A percentile compares a stretch with the other conserved stretches of the same genome.
Conservation (phyloP, 2,329 filamentous ascomycete genomes). For the Macroventuria anomochaeta region DNA sequence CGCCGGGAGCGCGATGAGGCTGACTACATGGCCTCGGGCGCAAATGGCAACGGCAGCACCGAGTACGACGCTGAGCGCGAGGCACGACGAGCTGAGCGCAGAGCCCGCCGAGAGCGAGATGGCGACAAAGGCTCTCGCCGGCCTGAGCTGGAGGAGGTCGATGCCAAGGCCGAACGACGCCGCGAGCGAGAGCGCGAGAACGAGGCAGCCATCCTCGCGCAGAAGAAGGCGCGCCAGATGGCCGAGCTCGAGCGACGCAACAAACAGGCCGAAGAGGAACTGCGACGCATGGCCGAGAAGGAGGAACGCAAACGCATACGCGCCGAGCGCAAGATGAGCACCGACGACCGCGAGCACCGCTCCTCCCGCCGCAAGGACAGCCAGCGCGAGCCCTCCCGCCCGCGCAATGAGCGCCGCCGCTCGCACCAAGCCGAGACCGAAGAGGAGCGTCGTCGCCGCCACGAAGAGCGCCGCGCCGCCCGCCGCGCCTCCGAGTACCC, state of each 20-base stretch:
- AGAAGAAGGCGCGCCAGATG: slow-evolving; percentile 48
- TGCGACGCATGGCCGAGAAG: slow-evolving; percentile 50
- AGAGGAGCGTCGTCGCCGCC: slow-evolving; percentile 50
- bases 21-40: slow-evolving; percentile 36
- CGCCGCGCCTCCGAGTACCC: slow-evolving; percentile 47
- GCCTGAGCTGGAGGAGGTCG: slow-evolving; percentile 44
- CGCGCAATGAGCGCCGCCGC: slow-evolving; percentile 43
- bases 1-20: slow-evolving; percentile 38
- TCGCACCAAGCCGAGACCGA: slow-evolving; percentile 48
- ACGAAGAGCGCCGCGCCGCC: slow-evolving; percentile 51
- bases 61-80: slow-evolving; percentile 47
- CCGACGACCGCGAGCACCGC: slow-evolving; percentile 44
- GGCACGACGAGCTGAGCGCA: slow-evolving; percentile 46
- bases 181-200: slow-evolving; percentile 48
- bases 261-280: slow-evolving; percentile 47
- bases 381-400: slow-evolving; percentile 38
- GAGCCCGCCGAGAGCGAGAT: slow-evolving; percentile 36
- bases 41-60: slow-evolving; percentile 36
- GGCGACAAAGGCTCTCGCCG: slow-evolving; percentile 47
- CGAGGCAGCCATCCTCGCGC: slow-evolving; percentile 41
- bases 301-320: slow-evolving; percentile 43
- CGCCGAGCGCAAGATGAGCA: slow-evolving; percentile 40
- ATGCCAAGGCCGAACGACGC: slow-evolving; percentile 46
- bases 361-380: slow-evolving; percentile 47
- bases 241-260: slow-evolving; percentile 49